Evolutionary conservation across 495 filamentous ascomycete genomes (phyloP).

Genomic region (Aspergillus incahuasiensis): DNA sequence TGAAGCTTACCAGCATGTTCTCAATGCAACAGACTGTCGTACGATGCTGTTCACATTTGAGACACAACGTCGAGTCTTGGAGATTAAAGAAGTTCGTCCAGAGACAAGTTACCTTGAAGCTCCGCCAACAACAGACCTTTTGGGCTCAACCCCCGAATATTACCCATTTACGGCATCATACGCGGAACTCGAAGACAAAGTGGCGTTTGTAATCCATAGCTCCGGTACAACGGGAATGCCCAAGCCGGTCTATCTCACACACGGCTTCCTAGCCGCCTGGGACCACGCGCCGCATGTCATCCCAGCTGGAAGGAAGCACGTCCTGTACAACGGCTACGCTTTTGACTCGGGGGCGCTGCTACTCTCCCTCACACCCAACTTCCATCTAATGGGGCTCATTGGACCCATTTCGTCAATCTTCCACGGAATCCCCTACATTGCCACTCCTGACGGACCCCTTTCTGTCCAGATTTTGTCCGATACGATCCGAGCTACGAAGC

Average conservation of each 20-base stretch:
- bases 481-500: conserved; percentile 5
- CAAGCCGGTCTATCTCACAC: conserved; percentile 31
- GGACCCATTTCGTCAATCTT: conserved; percentile 11
- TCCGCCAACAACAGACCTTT: conserved; percentile 23
- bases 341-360: not conserved
- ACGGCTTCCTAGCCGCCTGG: conserved; percentile 20
- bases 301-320: conserved; percentile 20
- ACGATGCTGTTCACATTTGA: not conserved
- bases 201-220: conserved; percentile 31
- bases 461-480: conserved; percentile 11
- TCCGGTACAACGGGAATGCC: conserved; percentile 40
- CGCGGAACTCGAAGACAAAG: conserved; percentile 19
- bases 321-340: conserved; percentile 24
- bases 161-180: conserved; percentile 26
- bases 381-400: conserved; percentile 19
- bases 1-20: conserved; percentile 17
- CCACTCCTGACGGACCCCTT: conserved; percentile 13
- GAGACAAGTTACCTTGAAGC: conserved; percentile 14
- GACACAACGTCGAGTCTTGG: not conserved
- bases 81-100: not conserved
- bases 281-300: conserved; percentile 11
- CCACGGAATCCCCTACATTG: conserved; percentile 13
- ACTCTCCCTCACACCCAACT: conserved; percentile 16
- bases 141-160: conserved; percentile 15
- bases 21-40: conserved; percentile 7